Evolutionary conservation across 768 basidiomycete genomes (phyloP), one percentile per base, ranked within the genome.

Genomic region (Sarcodon aspratus): DNA sequence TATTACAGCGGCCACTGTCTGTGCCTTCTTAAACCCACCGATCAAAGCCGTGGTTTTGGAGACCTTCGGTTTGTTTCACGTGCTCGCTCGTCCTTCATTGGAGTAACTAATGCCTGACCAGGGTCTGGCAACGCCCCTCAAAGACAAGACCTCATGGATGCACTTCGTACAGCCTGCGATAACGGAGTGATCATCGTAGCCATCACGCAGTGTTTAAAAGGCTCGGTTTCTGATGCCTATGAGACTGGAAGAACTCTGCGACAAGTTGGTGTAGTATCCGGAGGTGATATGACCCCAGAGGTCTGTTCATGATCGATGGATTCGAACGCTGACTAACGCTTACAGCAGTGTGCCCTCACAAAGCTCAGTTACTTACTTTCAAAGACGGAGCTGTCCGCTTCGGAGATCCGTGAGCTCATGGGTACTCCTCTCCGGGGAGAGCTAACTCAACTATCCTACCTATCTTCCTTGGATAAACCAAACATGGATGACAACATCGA

Each of bases 261-360:
- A 33, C 72, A 78, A 44, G 74, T 69, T n/a, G 91, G 92, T 0
- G 82, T 94, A 15, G 76, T 93, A 10, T 74, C 87, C 0, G 92
- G 92, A 6, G 79, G 78, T 27, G 93, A 96, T 62, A 94, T 95
- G 92, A 96, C 93, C 1, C 88, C 91, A n/a, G 91, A 95, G 77
- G 89, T 88, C 51, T 36, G 66, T 50, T 27, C 21, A 17, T 27
- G 9, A 33, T 34, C n/a, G 21, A 17, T 15, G 33, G 13, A 6
- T 59, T 51, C 45, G 34, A 12, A 36, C 13, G 15, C 10, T 12
- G 18, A 18, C 40, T 50, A 8, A 34, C 37, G 37, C 31, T 36
- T 34, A 9, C 7, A 10, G 33, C 51, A 94, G 91, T 90, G 89
- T 51, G 93, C 93, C 1, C 75, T 96, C 15, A 75, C 90, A 11